Conservation (phyloP, 1,284 basidiomycete species). For the Sanghuangporus weigelae region DNA sequence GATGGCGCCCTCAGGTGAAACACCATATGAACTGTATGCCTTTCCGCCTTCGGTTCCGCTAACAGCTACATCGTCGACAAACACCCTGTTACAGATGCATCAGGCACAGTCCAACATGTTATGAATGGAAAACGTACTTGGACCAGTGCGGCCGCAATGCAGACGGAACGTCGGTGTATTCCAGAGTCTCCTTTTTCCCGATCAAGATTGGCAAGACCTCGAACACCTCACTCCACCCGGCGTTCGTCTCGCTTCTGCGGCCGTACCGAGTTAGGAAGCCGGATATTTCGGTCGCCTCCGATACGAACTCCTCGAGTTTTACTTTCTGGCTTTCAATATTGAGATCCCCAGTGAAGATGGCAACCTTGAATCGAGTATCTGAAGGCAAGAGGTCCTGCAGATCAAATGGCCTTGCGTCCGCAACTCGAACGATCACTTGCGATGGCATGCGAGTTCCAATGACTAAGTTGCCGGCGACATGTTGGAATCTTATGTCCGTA, state of each 20-base stretch:
- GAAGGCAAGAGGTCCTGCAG: constrained; percentile 66
- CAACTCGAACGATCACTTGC: constrained; percentile 54
- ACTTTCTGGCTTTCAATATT: constrained; percentile 31
- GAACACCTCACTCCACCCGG: constrained; percentile 32
- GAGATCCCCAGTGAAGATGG: constrained; percentile 61
- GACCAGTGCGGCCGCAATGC: constrained; percentile 60
- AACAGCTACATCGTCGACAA: constrained; percentile 42
- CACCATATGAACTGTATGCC: constrained; percentile 52
- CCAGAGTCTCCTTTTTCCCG: constrained; percentile 40
- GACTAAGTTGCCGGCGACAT: constrained; percentile 39
- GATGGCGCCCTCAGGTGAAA: constrained; percentile 50
- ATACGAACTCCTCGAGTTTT: constrained; percentile 40
- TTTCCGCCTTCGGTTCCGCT: constrained; percentile 36
- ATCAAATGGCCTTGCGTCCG: constrained; percentile 56
- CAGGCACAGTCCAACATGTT: background rate
- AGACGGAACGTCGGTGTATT: constrained; percentile 45
- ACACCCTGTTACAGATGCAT: constrained; percentile 32
- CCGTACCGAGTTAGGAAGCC: constrained; percentile 35
- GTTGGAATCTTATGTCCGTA: constrained; percentile 40
- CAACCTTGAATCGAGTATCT: constrained; percentile 67
- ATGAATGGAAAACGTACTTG: constrained; percentile 38
- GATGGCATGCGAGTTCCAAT: constrained; percentile 59
- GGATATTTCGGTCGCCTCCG: constrained; percentile 34
- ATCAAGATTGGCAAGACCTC: constrained; percentile 50
- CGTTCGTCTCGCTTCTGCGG: constrained; percentile 22